Evolutionary conservation across 129 eudicot species (phyloP).

Genomic region (Solidago caesia): DNA sequence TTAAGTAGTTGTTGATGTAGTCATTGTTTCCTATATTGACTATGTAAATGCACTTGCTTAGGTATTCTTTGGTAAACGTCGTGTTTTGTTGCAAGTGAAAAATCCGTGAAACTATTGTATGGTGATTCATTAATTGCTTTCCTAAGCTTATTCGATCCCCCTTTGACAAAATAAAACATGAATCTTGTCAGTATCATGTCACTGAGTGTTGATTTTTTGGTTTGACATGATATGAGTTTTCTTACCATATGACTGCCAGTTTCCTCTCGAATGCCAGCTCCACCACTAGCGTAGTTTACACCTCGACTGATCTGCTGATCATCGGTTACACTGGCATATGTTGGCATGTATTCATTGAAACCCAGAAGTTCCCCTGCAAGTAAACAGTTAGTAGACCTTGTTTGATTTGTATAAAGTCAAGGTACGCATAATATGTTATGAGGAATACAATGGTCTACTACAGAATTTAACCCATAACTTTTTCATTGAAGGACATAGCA

Average conservation of each 20-base stretch:
- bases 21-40: slow-evolving; percentile 47
- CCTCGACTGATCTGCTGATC: slow-evolving; percentile 30
- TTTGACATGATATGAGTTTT: background rate
- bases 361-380: slow-evolving; percentile 31
- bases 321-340: slow-evolving; percentile 29
- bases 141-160: slow-evolving; percentile 34
- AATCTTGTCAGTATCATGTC: background rate
- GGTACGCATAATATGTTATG: too few relatives aligned
- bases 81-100: slow-evolving; percentile 20
- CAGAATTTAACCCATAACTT: too few relatives aligned
- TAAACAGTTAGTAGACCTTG: too few relatives aligned
- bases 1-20: slow-evolving; percentile 52
- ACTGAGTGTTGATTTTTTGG: background rate
- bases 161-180: slow-evolving; percentile 16
- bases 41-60: slow-evolving; percentile 41
- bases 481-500: too few relatives aligned
- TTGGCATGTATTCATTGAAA: slow-evolving; percentile 25
- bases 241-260: slow-evolving; percentile 37
- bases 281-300: slow-evolving; percentile 41
- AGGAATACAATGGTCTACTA: too few relatives aligned
- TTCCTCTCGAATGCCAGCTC: slow-evolving; percentile 34
- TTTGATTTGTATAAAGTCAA: too few relatives aligned
- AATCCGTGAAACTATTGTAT: slow-evolving; percentile 16
- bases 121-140: slow-evolving; percentile 33
- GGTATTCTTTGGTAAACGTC: slow-evolving; percentile 13